A percentile compares a stretch with the other conserved stretches of the same genome.
phyloP scores from a whole-genome alignment of 1,139 yeast genomes.

The Arxiozyma telluris region DNA sequence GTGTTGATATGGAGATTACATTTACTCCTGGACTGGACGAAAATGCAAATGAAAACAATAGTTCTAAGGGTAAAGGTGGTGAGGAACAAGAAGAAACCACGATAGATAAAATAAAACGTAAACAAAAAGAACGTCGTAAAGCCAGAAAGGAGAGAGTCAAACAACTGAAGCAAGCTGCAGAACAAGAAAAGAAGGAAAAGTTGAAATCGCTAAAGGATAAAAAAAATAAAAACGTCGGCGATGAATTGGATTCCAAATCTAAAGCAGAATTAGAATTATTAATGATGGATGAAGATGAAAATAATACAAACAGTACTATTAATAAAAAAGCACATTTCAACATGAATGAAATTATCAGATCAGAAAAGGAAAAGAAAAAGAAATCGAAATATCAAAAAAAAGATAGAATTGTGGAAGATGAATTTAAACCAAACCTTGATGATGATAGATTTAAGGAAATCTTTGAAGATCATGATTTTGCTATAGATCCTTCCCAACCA shows the following conservation, averaged over 20 bases:
- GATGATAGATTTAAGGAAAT: constrained; percentile 88
- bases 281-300: constrained; percentile 59
- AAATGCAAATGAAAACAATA: constrained; percentile 12
- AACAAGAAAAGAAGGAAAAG: constrained; percentile 33
- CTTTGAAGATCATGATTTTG: constrained; percentile 82
- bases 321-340: constrained; percentile 51
- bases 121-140: constrained; percentile 87
- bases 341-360: constrained; percentile 67
- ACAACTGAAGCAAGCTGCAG: constrained; percentile 42
- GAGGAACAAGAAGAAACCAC: constrained; percentile 60
- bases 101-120: constrained; percentile 72
- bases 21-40: constrained; percentile 80
- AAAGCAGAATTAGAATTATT: constrained; percentile 64
- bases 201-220: constrained; percentile 22
- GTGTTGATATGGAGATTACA: constrained; percentile 90
- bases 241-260: constrained; percentile 24
- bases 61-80: constrained; percentile 24
- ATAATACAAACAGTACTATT: constrained; percentile 35
- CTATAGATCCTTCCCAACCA: constrained; percentile 82
- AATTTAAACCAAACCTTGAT: constrained; percentile 55
- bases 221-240: constrained; percentile 14
- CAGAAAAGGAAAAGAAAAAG: constrained; percentile 49
- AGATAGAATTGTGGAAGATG: constrained; percentile 46
- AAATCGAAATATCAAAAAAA: constrained; percentile 48
- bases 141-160: constrained; percentile 68